Conservation (phyloP, 2,329 filamentous ascomycete species). For the Arthrobotrys megalospora region DNA sequence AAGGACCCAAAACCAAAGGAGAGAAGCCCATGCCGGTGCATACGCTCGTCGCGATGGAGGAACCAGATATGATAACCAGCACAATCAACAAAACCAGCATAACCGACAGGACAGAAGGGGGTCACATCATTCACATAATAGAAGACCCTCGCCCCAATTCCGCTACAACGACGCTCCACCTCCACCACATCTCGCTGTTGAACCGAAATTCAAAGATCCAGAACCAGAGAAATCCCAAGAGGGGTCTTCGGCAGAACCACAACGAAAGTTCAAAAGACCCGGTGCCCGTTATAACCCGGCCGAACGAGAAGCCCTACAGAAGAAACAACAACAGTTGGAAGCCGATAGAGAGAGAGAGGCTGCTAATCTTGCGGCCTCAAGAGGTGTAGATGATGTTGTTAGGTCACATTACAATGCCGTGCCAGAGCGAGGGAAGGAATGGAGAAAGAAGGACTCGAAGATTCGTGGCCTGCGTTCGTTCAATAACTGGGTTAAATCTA, state of each 20-base stretch:
- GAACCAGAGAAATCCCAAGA: conserved; percentile 40
- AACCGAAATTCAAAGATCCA: conserved; percentile 47
- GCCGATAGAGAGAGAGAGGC: conserved; percentile 56
- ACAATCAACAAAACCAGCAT: not conserved
- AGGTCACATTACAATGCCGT: conserved; percentile 96
- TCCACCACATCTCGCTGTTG: conserved; percentile 43
- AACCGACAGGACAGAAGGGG: conserved; percentile 28
- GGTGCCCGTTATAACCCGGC: conserved; percentile 49
- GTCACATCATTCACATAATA: conserved; percentile 27
- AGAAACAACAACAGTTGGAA: conserved; percentile 41
- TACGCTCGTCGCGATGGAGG: conserved; percentile 43
- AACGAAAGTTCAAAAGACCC: conserved; percentile 55
- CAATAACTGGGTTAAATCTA: conserved; percentile 99
- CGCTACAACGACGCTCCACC: conserved; percentile 52
- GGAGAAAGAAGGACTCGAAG: conserved; percentile 91
- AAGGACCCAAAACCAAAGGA: conserved; percentile 36
- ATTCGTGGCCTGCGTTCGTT: conserved; percentile 95
- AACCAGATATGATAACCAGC: conserved; percentile 32
- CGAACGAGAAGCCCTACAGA: conserved; percentile 45
- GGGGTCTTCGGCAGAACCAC: conserved; percentile 33
- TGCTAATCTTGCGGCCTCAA: conserved; percentile 62
- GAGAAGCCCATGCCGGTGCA: conserved; percentile 48
- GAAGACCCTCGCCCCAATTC: conserved; percentile 45
- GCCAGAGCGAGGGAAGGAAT: conserved; percentile 91
- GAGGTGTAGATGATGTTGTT: conserved; percentile 86